Evolutionary conservation across 768 basidiomycete genomes (phyloP), one percentile per base, ranked within the genome.

Genomic region (Mycena metata): DNA sequence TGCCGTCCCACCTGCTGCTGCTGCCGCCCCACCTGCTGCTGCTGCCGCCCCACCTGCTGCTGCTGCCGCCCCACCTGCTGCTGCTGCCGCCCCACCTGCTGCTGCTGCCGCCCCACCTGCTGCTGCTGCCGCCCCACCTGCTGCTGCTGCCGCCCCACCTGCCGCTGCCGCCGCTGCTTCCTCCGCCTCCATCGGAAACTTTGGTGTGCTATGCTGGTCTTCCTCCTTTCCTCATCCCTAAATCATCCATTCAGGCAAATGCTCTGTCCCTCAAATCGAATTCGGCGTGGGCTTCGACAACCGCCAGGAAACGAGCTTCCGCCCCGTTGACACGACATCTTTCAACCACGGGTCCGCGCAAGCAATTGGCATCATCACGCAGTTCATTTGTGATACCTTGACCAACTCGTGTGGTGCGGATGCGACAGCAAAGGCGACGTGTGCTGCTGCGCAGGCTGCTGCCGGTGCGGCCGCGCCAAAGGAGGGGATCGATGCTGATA

Each of bases 311-410:
- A 89, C 88, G 13, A 82, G 83, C 76, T 91, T 89, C 82, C 76
- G 83, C 70, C 89, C 89, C 60, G 81, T 78, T 11, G 86, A 89
- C 75, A 72, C 79, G 74, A 76, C 83, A 5, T 84, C 84, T 0
- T 88, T 79, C 80, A 82, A 81, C 78, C 88, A 89, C 71, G 86
- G 87, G 46, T 89, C 89, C 17, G 89, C 88, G n/a, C 83, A 88
- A 70, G 84, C 84, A 73, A 86, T 88, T 70, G 81, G 79, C 69
- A 88, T 89, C 75, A 89, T 90, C 79, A 83, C 87, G 15, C 82
- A 79, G 70, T 81, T 84, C 76, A 87, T 90, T 50, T 90, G 89
- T 71, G 86, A 89, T 76, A 80, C 79, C 7, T 78, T 91, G 64
- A 80, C 78, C 35, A 89, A 87, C 81, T 74, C 76, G 5, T 91